Conservation (phyloP, 768 basidiomycete genomes). For the Tulasnella sp. region DNA sequence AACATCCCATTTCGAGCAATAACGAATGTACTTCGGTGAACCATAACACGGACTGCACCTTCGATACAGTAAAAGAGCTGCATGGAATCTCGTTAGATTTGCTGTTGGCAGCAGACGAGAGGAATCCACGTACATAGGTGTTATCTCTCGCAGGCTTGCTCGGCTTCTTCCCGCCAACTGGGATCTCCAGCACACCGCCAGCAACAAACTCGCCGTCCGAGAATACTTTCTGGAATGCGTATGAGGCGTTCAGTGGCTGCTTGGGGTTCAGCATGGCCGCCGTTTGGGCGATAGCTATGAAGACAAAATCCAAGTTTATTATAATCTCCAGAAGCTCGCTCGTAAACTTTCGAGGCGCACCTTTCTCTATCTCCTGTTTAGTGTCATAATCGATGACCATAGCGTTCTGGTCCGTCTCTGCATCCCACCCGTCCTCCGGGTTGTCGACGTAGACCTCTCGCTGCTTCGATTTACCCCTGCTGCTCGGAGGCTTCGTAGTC, state of each 20-base stretch:
- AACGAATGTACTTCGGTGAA: slow-evolving; percentile 78
- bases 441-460: slow-evolving; percentile 37
- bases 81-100: not conserved
- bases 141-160: slow-evolving; percentile 92
- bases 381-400: slow-evolving; percentile 69
- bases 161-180: slow-evolving; percentile 77
- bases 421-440: slow-evolving; percentile 79
- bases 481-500: slow-evolving; percentile 45
- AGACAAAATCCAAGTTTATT: not conserved
- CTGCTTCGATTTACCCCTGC: slow-evolving; percentile 39
- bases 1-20: slow-evolving; percentile 85
- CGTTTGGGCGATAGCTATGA: slow-evolving; percentile 77
- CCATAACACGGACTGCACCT: slow-evolving; percentile 84
- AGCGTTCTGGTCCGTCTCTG: slow-evolving; percentile 66
- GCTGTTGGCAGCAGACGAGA: not conserved
- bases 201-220: slow-evolving; percentile 91
- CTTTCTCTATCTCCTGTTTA: slow-evolving; percentile 64
- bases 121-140: slow-evolving; percentile 69
- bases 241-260: slow-evolving; percentile 63
- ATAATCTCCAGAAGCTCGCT: not conserved
- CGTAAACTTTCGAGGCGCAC: slow-evolving; percentile 51
- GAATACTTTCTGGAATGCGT: slow-evolving; percentile 90
- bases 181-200: slow-evolving; percentile 83
- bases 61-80: slow-evolving; percentile 81
- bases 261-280: slow-evolving; percentile 65